These are phyloP conservation scores for Articulospora tetracladia DNA, from an alignment of 495 filamentous ascomycete species.

Conservation along the genomic window DNA sequence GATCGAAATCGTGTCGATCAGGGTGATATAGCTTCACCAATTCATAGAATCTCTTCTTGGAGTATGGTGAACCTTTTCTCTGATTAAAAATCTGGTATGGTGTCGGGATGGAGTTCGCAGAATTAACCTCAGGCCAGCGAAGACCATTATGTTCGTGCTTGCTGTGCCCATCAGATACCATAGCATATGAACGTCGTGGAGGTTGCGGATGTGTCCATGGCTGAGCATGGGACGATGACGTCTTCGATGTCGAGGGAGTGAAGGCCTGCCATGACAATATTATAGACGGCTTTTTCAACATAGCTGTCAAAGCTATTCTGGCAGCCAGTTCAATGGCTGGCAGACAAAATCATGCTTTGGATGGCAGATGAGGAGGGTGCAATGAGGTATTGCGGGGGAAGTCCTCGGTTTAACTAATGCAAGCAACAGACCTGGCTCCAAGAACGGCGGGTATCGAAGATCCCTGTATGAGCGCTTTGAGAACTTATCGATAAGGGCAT, in stretches of 20 bases:
- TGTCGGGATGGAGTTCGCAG: conserved; percentile 51
- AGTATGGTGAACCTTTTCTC: conserved; percentile 61
- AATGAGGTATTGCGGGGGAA: no score
- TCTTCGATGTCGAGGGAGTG: conserved; percentile 11
- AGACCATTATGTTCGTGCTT: conserved; percentile 17
- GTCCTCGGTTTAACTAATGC: background rate
- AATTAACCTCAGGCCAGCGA: conserved; percentile 31
- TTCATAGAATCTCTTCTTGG: conserved; percentile 78
- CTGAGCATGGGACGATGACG: conserved; percentile 17
- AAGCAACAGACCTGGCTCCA: background rate
- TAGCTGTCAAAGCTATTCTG: conserved; percentile 6
- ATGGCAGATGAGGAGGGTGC: background rate
- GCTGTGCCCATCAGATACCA: conserved; percentile 26
- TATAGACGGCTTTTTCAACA: conserved; percentile 24
- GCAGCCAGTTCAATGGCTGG: background rate
- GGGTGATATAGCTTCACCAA: conserved; percentile 96
- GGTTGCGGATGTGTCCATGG: background rate
- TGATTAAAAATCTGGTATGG: conserved; percentile 87
- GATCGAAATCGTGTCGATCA: conserved; percentile 50
- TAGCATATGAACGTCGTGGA: conserved; percentile 31
- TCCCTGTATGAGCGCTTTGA: background rate
- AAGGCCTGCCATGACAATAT: conserved; percentile 17
- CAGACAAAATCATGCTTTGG: background rate
- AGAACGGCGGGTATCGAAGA: background rate
- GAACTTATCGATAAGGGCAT: background rate